Base-by-base conservation (phyloP, 306 rosid species). In the Casuarina cunninghamiana region DNA sequence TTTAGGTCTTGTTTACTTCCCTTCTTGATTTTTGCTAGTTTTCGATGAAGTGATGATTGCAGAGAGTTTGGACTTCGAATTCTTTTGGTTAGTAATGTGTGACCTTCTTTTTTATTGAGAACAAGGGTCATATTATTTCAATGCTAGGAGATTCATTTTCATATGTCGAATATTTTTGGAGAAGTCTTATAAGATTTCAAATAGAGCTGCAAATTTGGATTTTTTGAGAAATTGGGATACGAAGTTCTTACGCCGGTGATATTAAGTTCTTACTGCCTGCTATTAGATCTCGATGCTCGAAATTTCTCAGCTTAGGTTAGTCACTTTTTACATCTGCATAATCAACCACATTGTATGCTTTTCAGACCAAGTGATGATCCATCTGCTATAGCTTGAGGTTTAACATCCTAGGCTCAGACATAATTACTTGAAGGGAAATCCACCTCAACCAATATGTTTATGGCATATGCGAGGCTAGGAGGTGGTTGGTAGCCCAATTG, bases 151-250 rank as follows among this genome's bases (percentile, higher is more conserved):
- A 0, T 9, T 48, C 51, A 48, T 48, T 48, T 48, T 48, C 11
- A 48, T 4, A 51, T 12, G 32, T 26, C 32, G 32, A 26, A 26
- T 12, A 51, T 55, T 68, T 38, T 79, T 4, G 17, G 45, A 73
- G 32, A 10, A 69, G 35, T 74, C 17, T 35, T 48, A 69, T 39
- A 71, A 10, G 11, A 68, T 62, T 39, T 82, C 26, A 35, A 10
- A 32, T 35, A 5, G 39, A 54, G 73, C 43, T 15, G 71, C 74
- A 35, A 21, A 35, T 71, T 21, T 66, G 60, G 78, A 69, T 63
- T 2, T 32, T 54, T n/a, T 44, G 13, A 68, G 15, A n/a, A 69
- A 69, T 32, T 26, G 10, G 53, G 16, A 62, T 35, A 15, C 10
- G 11, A 6, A 38, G n/a, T 21, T 32, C 39, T 62, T 62, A 32